Conservation (phyloP, 208 protist genomes). For the Porcisia deanei region DNA sequence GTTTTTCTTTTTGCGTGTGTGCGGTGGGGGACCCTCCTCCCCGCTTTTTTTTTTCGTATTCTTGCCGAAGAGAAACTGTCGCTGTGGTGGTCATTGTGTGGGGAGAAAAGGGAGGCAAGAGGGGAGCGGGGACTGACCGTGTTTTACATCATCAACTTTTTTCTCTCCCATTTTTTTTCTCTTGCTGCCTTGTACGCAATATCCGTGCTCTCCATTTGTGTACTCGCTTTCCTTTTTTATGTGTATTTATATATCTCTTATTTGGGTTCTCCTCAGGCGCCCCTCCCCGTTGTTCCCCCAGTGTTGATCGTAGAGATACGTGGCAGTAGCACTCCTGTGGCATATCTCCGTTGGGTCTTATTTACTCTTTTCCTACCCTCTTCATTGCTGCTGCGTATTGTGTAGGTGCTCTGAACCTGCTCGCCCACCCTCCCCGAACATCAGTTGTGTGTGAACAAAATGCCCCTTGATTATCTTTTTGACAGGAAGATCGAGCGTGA, state of each 20-base stretch:
- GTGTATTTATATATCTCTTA: too few species aligned
- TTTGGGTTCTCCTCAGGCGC: not conserved
- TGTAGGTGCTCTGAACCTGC: not conserved
- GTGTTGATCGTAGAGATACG: not conserved
- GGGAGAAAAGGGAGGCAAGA: too few species aligned
- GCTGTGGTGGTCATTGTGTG: too few species aligned
- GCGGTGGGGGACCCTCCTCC: not conserved
- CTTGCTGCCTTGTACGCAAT: not conserved
- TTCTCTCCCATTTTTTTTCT: conserved; percentile 6
- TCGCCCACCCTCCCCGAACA: not conserved
- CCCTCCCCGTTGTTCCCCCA: not conserved
- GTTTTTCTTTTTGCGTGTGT: conserved; percentile 5
- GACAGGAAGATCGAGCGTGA: conserved; percentile 44
- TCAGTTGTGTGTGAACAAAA: conserved; percentile 20
- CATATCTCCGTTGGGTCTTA: not conserved
- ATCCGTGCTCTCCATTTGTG: not conserved
- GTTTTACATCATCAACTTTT: not conserved
- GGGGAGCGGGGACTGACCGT: not conserved
- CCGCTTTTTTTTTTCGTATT: conserved; percentile 5
- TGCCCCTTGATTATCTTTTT: conserved; percentile 32
- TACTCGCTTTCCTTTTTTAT: too few species aligned
- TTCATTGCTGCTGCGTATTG: not conserved
- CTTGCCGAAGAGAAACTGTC: not conserved
- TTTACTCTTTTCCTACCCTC: not conserved
- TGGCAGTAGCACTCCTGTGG: conserved; percentile 4